These are phyloP conservation scores for Diaporthe capsici DNA, from an alignment of 2,329 filamentous ascomycete species.

Conservation along the genomic window DNA sequence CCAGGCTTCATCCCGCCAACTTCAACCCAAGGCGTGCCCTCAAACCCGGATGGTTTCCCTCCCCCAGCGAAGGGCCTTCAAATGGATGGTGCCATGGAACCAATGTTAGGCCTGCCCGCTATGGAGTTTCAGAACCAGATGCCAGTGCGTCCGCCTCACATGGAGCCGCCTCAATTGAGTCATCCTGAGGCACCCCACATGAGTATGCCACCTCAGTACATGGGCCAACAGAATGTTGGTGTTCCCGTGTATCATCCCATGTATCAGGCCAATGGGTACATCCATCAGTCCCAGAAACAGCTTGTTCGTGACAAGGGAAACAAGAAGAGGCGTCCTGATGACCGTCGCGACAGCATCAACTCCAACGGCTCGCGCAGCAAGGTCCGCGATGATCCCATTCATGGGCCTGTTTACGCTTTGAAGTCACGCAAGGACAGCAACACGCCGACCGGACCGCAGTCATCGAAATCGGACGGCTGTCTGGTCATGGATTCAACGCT, in stretches of 20 bases:
- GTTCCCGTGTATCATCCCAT: constrained; percentile 32
- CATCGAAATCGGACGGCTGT: neutral
- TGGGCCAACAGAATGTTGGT: constrained; percentile 7
- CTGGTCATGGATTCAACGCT: neutral
- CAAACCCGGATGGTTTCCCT: neutral
- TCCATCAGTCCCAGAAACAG: neutral
- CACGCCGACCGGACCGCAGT: neutral
- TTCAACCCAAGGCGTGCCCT: constrained; percentile 3
- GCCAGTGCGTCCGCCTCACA: constrained; percentile 1
- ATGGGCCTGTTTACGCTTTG: constrained; percentile 34
- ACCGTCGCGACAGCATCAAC: constrained; percentile 31
- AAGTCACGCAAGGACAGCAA: constrained; percentile 28
- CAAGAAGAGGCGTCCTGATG: constrained; percentile 1
- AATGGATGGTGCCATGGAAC: neutral
- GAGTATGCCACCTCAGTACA: constrained; percentile 5
- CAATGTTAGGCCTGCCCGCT: neutral
- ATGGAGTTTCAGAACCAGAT: constrained; percentile 30
- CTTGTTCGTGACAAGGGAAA: neutral
- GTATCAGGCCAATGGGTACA: constrained; percentile 36
- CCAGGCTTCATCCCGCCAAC: neutral
- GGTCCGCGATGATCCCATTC: constrained; percentile 31
- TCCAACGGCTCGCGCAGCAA: constrained; percentile 32
- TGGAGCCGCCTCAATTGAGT: constrained; percentile 11
- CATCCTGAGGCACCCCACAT: constrained; percentile 6
- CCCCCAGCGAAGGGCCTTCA: neutral